A percentile compares a stretch with the other conserved stretches of the same genome.
These are phyloP conservation scores for Diphasiastrum complanatum DNA, from an alignment of 83 land plant genomes.

Conservation along the genomic window DNA sequence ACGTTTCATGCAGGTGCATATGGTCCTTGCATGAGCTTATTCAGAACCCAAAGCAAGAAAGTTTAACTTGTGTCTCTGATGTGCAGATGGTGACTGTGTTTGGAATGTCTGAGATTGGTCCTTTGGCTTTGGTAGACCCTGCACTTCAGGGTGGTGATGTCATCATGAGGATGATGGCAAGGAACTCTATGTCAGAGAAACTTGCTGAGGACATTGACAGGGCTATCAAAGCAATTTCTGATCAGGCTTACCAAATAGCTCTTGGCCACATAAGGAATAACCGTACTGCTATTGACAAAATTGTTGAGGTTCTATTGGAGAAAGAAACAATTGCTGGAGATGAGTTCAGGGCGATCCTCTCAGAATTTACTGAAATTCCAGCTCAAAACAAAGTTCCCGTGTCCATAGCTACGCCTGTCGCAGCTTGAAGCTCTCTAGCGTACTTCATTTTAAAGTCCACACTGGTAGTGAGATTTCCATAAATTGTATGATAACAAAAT, in stretches of 20 bases:
- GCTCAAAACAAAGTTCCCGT: conserved; percentile 64
- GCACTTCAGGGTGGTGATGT: conserved; percentile 84
- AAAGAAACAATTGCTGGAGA: conserved; percentile 91
- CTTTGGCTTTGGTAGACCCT: conserved; percentile 95
- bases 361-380: conserved; percentile 84
- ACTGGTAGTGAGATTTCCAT: too few species aligned
- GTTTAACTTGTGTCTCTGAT: neutral
- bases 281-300: conserved; percentile 94
- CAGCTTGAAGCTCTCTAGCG: too few species aligned
- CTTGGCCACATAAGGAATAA: conserved; percentile 78
- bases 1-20: too few species aligned
- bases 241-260: conserved; percentile 79
- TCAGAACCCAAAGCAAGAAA: neutral
- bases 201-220: conserved; percentile 90
- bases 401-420: conserved; percentile 22
- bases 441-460: too few species aligned
- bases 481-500: too few species aligned
- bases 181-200: conserved; percentile 98
- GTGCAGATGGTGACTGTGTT: conserved; percentile 91
- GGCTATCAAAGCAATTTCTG: conserved; percentile 80
- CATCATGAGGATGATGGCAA: conserved; percentile 99
- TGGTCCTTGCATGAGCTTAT: too few species aligned
- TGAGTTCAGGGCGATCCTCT: conserved; percentile 87
- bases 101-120: conserved; percentile 98
- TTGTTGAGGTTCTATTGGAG: conserved; percentile 91